Evolutionary conservation across 2,329 filamentous ascomycete species (phyloP).

Genomic region (Nigrograna mackinnonii): DNA sequence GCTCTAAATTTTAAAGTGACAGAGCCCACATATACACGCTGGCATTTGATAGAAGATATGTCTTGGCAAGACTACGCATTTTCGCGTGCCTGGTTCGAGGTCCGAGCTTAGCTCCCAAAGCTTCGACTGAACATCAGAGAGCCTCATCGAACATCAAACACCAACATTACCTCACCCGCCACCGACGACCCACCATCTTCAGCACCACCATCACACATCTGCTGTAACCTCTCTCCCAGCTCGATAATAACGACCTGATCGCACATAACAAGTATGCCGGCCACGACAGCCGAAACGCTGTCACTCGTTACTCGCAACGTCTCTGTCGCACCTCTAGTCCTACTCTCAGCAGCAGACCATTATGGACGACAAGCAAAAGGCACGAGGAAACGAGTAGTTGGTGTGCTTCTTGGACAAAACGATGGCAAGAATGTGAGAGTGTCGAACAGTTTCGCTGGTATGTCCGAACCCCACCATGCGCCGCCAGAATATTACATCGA

Average conservation of each 20-base stretch:
- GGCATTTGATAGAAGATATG: too few relatives aligned
- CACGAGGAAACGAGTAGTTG: constrained; percentile 86
- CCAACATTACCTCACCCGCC: constrained; percentile 17
- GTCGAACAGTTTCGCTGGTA: constrained; percentile 98
- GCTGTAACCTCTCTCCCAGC: constrained; percentile 2
- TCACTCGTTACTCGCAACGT: constrained; percentile 93
- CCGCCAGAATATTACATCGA: constrained; percentile 4
- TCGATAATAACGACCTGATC: constrained; percentile 8
- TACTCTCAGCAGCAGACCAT: constrained; percentile 97
- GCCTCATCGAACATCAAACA: constrained; percentile 31
- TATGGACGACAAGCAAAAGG: constrained; percentile 94
- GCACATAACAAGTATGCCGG: constrained; percentile 68
- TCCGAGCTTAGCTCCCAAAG: constrained; percentile 24
- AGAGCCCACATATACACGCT: too few relatives aligned
- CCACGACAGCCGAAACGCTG: constrained; percentile 94
- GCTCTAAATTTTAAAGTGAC: too few relatives aligned
- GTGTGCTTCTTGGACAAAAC: constrained; percentile 92
- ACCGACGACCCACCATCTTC: constrained; percentile 11
- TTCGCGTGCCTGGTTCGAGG: constrained; percentile 4
- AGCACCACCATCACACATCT: constrained; percentile 12
- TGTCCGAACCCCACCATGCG: constrained; percentile 24
- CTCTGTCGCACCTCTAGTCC: constrained; percentile 94
- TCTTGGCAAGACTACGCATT: too few relatives aligned
- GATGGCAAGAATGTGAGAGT: constrained; percentile 95
- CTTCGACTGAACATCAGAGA: constrained; percentile 34